A percentile compares a stretch with the other conserved stretches of the same genome.
These are phyloP conservation scores for Kalaharituber pfeilii DNA, from an alignment of 2,329 filamentous ascomycete genomes.

Conservation along the genomic window DNA sequence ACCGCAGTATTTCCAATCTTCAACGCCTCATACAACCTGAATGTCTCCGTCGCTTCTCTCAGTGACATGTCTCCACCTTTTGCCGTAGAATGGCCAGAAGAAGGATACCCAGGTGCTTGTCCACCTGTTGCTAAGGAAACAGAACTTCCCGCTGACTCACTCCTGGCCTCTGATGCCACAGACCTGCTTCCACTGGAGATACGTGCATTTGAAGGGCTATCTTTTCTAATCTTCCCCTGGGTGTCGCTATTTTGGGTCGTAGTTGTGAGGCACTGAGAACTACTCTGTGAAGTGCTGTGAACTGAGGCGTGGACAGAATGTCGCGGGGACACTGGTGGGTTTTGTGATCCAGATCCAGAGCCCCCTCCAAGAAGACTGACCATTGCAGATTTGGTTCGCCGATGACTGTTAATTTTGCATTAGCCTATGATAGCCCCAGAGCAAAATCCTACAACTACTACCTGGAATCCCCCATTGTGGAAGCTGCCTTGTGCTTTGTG, in stretches of 20 bases:
- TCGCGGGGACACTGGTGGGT: background rate
- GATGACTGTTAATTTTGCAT: background rate
- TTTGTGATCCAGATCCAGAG: background rate
- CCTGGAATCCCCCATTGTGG: background rate
- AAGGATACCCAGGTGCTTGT: background rate
- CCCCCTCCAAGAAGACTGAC: background rate
- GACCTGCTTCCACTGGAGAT: background rate
- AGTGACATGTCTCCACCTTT: conserved; percentile 32
- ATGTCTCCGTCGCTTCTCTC: conserved; percentile 86
- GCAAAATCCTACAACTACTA: background rate
- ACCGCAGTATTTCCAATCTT: conserved; percentile 77
- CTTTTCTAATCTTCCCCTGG: background rate
- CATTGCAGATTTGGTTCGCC: background rate
- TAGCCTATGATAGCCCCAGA: background rate
- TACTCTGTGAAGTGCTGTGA: background rate
- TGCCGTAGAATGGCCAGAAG: background rate
- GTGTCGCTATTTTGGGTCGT: background rate
- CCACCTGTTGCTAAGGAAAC: background rate
- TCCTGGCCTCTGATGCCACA: background rate
- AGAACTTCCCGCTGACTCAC: background rate
- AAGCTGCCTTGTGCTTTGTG: background rate
- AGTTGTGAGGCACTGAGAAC: background rate
- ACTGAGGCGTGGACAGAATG: background rate
- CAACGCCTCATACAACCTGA: conserved; percentile 82
- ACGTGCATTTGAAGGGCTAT: background rate